phyloP scores from a whole-genome alignment of 352 stramenopile species.

The Pythium phragmitis region DNA sequence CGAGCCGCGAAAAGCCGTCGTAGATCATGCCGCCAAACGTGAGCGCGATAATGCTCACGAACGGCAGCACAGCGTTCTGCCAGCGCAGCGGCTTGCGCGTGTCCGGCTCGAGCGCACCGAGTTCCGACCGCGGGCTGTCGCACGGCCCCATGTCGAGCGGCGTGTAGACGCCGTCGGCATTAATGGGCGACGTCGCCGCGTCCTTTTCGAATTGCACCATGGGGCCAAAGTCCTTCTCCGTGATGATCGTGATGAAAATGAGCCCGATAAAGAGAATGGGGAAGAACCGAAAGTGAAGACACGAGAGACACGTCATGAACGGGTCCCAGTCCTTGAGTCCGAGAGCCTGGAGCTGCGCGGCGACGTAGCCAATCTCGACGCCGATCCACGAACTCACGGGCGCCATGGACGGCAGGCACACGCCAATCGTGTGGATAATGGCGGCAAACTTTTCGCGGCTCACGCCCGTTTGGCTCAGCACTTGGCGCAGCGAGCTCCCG shows the following conservation, averaged over 20 bases:
- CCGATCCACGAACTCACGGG: constrained; percentile 90
- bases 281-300: constrained; percentile 86
- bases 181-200: constrained; percentile 66
- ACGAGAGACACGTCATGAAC: constrained; percentile 85
- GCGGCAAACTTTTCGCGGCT: constrained; percentile 88
- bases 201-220: constrained; percentile 89
- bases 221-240: constrained; percentile 83
- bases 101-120: constrained; percentile 70
- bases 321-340: constrained; percentile 80
- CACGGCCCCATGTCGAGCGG: constrained; percentile 62
- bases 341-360: constrained; percentile 68
- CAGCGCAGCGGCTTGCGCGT: constrained; percentile 70
- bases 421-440: constrained; percentile 88
- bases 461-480: constrained; percentile 80
- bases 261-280: constrained; percentile 87
- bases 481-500: constrained; percentile 81
- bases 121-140: constrained; percentile 63
- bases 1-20: constrained; percentile 63
- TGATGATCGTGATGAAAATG: constrained; percentile 91
- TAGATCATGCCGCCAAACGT: constrained; percentile 89
- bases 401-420: constrained; percentile 86
- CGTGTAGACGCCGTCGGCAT: constrained; percentile 55
- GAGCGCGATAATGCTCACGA: constrained; percentile 74
- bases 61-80: constrained; percentile 87
- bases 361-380: constrained; percentile 88